Evolutionary conservation across 2,329 filamentous ascomycete species (phyloP), one percentile per base, ranked within the genome.

Genomic region (Alternaria triticina): DNA sequence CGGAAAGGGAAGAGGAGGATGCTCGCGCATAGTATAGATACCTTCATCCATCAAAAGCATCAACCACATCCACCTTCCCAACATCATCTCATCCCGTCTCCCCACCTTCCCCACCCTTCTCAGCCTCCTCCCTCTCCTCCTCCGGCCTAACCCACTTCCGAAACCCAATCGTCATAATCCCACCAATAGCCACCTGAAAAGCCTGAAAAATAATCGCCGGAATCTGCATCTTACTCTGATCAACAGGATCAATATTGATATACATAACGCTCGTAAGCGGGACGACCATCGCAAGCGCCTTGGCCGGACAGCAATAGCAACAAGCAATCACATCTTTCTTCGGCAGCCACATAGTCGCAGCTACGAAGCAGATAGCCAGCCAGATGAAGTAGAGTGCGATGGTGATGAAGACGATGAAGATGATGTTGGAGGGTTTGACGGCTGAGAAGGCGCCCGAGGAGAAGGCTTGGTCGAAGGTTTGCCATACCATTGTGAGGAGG

Each of bases 251-350:
- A 10, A 87, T 79, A 13, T 86, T 82, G 13, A 82, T 81, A 82
- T 89, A 93, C 87, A 93, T 92, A 62, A 90, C 87, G 30, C 87
- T 87, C 54, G 88, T 84, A 27, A 93, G 75, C 0, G 90, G 90
- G 8, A 93, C 90, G 0, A 90, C 90, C 61, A 93, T 82, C 3
- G 87, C 89, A 1, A 90, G 89, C 3, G 90, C 91, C 78, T 93
- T 93, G 13, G 90, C 90, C 0, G 90, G 89, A 25, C 88, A 89
- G 70, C 90, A 92, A 77, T 92, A 92, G 69, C 90, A 92, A 13
- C 91, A 87, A 0, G 91, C 89, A 54, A 92, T 86, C 0, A 90
- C 86, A 70, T 92, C 88, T 61, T 86, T 85, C 40, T 85, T 85
- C 0, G 85, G 80, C 74, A 91, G 83, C 70, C 84, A 87, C 36